Conservation (phyloP, 2,329 filamentous ascomycete genomes). For the Sodiomyces alkalinus region DNA sequence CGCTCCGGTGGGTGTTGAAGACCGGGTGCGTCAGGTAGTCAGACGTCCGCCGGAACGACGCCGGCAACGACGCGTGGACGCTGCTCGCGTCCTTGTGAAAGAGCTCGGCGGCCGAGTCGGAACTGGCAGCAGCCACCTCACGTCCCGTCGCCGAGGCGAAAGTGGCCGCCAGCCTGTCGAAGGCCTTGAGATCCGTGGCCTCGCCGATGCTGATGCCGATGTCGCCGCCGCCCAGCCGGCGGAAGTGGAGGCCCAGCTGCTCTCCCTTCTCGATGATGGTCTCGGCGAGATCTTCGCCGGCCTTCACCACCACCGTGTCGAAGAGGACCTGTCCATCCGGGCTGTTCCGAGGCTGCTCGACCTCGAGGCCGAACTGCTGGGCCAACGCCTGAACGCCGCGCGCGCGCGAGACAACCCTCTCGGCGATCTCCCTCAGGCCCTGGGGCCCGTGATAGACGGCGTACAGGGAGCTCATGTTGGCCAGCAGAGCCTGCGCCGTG, state of each 20-base stretch:
- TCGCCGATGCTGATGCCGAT: slow-evolving; percentile 71
- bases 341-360: slow-evolving; percentile 39
- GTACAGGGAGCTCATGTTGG: slow-evolving; percentile 93
- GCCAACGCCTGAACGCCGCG: slow-evolving; percentile 53
- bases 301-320: slow-evolving; percentile 63
- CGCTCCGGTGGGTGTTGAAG: slow-evolving; percentile 89
- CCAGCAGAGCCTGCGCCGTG: slow-evolving; percentile 82
- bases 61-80: slow-evolving; percentile 29
- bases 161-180: slow-evolving; percentile 27
- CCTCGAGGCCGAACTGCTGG: slow-evolving; percentile 45
- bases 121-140: slow-evolving; percentile 9
- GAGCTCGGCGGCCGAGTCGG: slow-evolving; percentile 21
- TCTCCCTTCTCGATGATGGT: slow-evolving; percentile 34
- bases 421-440: slow-evolving; percentile 70
- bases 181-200: slow-evolving; percentile 31
- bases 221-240: slow-evolving; percentile 42
- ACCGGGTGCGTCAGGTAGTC: slow-evolving; percentile 75
- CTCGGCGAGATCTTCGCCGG: slow-evolving; percentile 29
- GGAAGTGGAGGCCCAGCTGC: slow-evolving; percentile 42
- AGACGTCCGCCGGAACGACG: slow-evolving; percentile 52
- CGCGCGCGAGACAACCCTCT: slow-evolving; percentile 58
- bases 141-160: slow-evolving; percentile 12
- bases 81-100: slow-evolving; percentile 22
- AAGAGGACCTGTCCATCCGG: slow-evolving; percentile 48
- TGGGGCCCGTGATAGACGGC: slow-evolving; percentile 84